Base-by-base conservation (phyloP, 257 asterid species). In the Henckelia pumila region DNA sequence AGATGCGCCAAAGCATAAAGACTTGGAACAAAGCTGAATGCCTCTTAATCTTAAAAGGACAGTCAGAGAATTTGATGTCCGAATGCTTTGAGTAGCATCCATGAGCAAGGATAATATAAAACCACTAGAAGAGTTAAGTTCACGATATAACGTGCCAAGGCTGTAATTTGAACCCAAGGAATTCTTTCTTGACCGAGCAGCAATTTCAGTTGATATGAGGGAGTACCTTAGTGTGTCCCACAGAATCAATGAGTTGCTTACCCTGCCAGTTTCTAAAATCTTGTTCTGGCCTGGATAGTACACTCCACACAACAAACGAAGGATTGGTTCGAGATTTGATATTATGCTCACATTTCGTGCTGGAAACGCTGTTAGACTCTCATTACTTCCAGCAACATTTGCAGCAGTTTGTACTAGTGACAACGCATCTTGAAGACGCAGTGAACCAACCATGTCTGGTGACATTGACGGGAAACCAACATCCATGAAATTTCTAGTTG, bases 181-280 rank as follows among this genome's bases (percentile, higher is more conserved):
- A 58, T 71, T 73, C 77, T 81, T 91, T 65, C 83, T 66, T 26
- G 96, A 85, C 26, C 97, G 96, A 68, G 96, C 82, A 76, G 97
- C 91, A 66, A 91, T 80, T 82, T 94, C 97, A 23, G 89, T 70
- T 8, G 97, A 87, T 63, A 87, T 70, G 72, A 94, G 84, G 32
- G 97, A 87, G 83, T 88, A 91, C 84, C 83, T 94, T 66, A 94
- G 84, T 17, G 89, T 85, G 81, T 94, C 94, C 96, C 96, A 91
- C 64, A 94, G 84, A 77, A 94, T 75, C 82, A 94, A 47, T 25
- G 95, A 61, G 75, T 77, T 80, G 79, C 82, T 83, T 32, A 81
- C 79, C 73, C 97, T 85, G 32, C 92, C 95, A 76, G 89, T 70
- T 67, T 84, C 89, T 35, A 81, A 73, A 63, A 83, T 77, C 79